These are phyloP conservation scores for Raffaelea arxii DNA, from an alignment of 2,329 filamentous ascomycete genomes.

Conservation along the genomic window DNA sequence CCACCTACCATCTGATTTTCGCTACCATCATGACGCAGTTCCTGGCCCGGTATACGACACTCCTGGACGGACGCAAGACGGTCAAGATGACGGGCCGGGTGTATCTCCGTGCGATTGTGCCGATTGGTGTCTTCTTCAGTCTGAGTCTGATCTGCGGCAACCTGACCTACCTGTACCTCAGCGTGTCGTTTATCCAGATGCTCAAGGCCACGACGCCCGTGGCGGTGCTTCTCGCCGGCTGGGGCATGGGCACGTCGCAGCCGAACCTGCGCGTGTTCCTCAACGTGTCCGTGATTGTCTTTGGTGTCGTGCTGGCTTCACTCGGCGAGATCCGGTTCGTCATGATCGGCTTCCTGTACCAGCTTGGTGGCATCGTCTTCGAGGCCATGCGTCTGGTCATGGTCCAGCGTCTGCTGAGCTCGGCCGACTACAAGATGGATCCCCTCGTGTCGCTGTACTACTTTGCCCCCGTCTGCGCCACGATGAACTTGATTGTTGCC, in stretches of 20 bases:
- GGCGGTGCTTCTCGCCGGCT: conserved; percentile 81
- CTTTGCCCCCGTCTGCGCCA: conserved; percentile 74
- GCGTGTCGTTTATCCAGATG: conserved; percentile 98
- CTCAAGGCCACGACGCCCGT: conserved; percentile 97
- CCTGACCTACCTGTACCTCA: conserved; percentile 88
- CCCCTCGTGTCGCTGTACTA: conserved; percentile 83
- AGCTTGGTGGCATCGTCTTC: conserved; percentile 68
- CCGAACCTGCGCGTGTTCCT: conserved; percentile 79
- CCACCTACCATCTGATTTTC: conserved; percentile 91
- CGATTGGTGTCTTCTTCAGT: conserved; percentile 93
- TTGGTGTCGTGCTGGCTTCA: conserved; percentile 90
- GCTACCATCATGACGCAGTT: conserved; percentile 91
- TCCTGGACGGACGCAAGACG: conserved; percentile 88
- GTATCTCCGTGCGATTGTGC: conserved; percentile 87
- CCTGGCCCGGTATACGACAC: conserved; percentile 76
- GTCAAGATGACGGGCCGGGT: conserved; percentile 96
- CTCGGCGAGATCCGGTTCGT: conserved; percentile 94
- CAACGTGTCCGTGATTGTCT: conserved; percentile 89
- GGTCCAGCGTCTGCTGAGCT: conserved; percentile 74
- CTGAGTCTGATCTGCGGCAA: conserved; percentile 95
- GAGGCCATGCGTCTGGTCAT: conserved; percentile 76
- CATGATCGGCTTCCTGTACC: conserved; percentile 67
- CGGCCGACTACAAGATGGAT: conserved; percentile 85
- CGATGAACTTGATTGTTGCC: conserved; percentile 69
- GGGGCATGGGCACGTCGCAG: conserved; percentile 74